These are phyloP conservation scores for Globisporangium takayamanum DNA, from an alignment of 352 stramenopile species.

Conservation along the genomic window DNA sequence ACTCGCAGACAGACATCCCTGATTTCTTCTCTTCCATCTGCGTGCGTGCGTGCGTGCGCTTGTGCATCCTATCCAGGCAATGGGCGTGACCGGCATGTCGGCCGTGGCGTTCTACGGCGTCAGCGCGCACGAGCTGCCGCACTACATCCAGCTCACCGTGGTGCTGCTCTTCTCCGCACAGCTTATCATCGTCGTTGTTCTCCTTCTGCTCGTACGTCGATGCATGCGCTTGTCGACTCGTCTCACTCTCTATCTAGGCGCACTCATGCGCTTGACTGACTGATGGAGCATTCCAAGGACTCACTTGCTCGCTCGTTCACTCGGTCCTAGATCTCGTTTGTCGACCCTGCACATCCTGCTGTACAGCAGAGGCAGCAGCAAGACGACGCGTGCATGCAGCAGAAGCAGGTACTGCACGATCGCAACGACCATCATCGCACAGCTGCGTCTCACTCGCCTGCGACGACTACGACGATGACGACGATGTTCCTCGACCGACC, in stretches of 20 bases:
- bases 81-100: constrained; percentile 27
- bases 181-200: constrained; percentile 20
- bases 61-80: constrained; percentile 21
- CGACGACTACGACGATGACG: too few species aligned
- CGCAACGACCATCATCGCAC: background rate
- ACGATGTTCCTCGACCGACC: background rate
- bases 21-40: background rate
- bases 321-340: constrained; percentile 36
- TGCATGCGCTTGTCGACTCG: constrained; percentile 15
- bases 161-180: constrained; percentile 39
- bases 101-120: constrained; percentile 38
- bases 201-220: constrained; percentile 14
- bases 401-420: background rate
- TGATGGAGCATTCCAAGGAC: background rate
- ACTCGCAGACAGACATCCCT: background rate
- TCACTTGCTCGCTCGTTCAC: background rate
- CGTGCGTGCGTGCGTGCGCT: background rate
- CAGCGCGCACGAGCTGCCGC: constrained; percentile 36
- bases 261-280: background rate
- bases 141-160: constrained; percentile 25
- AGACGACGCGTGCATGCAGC: constrained; percentile 1
- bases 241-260: constrained; percentile 16
- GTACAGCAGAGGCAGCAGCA: constrained; percentile 11
- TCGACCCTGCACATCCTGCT: constrained; percentile 33
- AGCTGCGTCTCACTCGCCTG: background rate